Evolutionary conservation across 2,329 filamentous ascomycete species (phyloP).

Genomic region (Hypoxylon sp.): DNA sequence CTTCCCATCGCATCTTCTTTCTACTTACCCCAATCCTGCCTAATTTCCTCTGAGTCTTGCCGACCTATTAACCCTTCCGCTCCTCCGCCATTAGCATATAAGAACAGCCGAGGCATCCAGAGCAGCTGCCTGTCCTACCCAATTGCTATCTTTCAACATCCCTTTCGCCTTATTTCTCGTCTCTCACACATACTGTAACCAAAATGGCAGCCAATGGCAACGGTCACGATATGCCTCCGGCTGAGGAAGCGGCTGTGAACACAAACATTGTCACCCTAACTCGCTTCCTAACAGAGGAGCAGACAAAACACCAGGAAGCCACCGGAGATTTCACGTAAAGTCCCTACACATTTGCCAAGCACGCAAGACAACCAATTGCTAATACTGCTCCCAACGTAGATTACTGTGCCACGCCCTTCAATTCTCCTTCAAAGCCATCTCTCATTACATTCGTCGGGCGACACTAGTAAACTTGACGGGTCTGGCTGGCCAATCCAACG

Average conservation of each 20-base stretch:
- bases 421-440: slow-evolving; percentile 99
- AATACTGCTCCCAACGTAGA: slow-evolving; percentile 55
- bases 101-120: slow-evolving; percentile 1
- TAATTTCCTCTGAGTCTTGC: background rate
- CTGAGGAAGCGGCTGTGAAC: slow-evolving; percentile 82
- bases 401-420: slow-evolving; percentile 96
- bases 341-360: background rate
- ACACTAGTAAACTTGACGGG: slow-evolving; percentile 95
- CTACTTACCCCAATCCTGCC: slow-evolving; percentile 1
- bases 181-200: slow-evolving; percentile 2
- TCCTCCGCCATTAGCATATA: slow-evolving; percentile 10
- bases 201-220: slow-evolving; percentile 41
- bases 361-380: slow-evolving; percentile 2
- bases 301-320: slow-evolving; percentile 89
- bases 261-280: slow-evolving; percentile 96
- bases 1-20: slow-evolving; percentile 13
- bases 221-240: slow-evolving; percentile 40
- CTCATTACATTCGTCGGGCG: slow-evolving; percentile 97
- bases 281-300: slow-evolving; percentile 94
- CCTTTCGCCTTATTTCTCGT: background rate
- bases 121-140: background rate
- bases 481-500: slow-evolving; percentile 92
- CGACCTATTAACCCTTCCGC: slow-evolving; percentile 1
- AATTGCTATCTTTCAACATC: background rate
- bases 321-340: slow-evolving; percentile 97